Base-by-base conservation (phyloP, 108 stramenopile species). In the Aurantiochytrium sp. region DNA sequence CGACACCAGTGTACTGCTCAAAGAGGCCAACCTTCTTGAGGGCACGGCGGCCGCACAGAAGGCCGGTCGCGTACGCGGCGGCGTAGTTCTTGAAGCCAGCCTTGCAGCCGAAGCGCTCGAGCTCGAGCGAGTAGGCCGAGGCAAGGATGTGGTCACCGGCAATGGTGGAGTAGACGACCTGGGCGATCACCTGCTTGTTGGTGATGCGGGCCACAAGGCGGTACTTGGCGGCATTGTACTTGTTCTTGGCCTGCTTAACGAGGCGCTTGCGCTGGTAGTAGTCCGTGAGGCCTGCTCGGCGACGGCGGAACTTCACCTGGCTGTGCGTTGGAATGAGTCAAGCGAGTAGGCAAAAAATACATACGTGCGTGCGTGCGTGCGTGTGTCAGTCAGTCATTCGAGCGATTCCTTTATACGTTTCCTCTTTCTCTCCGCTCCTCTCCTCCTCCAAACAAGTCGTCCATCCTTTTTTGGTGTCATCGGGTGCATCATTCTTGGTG, bases 61-160 rank as follows among this genome's bases (percentile, higher is more conserved):
- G 96, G 59, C 99, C 99, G 29, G 99, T 99, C 94, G 97, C 97
- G 97, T 99, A 99, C 72, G 97, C 96, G n/a, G 99, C 99, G 89
- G 98, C 96, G 94, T 98, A 99, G 96, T 99, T 99, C 96, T 99
- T 99, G 49, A 98, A 94, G 91, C 99, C 99, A 72, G 96, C 96
- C 72, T 92, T 93, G 28, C 98, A 92, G 88, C 99, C 99, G 92
- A 98, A 98, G 44, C 98, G 95, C 73, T 93, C 93, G 64, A 99
- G 94, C 93, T 99, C 99, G 44, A 89, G 93, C 60, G 99, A 99
- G 60, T 92, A 91, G 23, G 99, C 97, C 87, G 94, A 92, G 87
- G 91, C 91, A 76, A 98, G 89, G 89, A 98, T 95, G 92, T 97
- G 94, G 93, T 99, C 99, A 47, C 98, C 98, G 90, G 97, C 97